These are phyloP conservation scores for Biancaea sappan DNA, from an alignment of 306 rosid genomes.

Conservation along the genomic window DNA sequence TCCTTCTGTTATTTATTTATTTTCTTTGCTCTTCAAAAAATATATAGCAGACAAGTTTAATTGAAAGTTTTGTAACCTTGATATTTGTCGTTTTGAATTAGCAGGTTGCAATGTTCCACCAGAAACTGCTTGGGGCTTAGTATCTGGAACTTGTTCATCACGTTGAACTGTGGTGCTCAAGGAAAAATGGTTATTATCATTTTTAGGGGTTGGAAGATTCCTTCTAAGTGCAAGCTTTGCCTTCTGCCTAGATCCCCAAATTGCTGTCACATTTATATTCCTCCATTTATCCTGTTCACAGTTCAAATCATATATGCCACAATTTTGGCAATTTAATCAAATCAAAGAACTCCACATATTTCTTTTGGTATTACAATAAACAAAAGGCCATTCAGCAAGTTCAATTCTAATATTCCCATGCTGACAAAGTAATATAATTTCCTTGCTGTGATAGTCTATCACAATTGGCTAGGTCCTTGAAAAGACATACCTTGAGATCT, in stretches of 20 bases:
- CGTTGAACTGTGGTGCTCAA: conserved; percentile 44
- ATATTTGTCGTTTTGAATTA: conserved; percentile 65
- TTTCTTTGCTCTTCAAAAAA: background rate
- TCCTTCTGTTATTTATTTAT: conserved; percentile 16
- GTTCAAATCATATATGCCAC: conserved; percentile 40
- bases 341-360: conserved; percentile 8
- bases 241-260: conserved; percentile 99
- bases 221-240: conserved; percentile 93
- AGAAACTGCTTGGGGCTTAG: conserved; percentile 62
- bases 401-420: conserved; percentile 30
- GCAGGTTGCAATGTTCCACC: conserved; percentile 48
- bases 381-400: conserved; percentile 22
- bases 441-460: conserved; percentile 1
- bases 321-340: conserved; percentile 22
- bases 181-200: conserved; percentile 51
- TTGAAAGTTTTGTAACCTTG: conserved; percentile 57
- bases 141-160: conserved; percentile 57
- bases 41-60: conserved; percentile 17
- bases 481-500: conserved; percentile 79
- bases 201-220: conserved; percentile 52
- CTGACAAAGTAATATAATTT: conserved; percentile 20
- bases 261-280: conserved; percentile 93
- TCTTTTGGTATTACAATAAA: conserved; percentile 29
- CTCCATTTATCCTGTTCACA: conserved; percentile 94
- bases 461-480: background rate